Evolutionary conservation across 2,329 filamentous ascomycete species (phyloP).

Genomic region (Diaporthe vaccinii): DNA sequence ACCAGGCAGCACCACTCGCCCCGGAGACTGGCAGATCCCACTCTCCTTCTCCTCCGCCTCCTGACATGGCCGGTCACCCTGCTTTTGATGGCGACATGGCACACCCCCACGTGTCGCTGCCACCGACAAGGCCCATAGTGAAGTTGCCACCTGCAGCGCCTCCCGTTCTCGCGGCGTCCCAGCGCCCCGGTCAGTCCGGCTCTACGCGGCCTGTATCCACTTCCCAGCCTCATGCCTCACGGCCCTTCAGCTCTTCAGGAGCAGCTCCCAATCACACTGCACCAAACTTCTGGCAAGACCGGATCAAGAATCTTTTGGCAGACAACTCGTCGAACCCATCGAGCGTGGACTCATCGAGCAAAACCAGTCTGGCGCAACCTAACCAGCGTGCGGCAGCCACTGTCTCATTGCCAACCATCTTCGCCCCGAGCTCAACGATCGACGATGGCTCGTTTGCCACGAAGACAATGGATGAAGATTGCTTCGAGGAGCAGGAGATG

Average conservation of each 20-base stretch:
- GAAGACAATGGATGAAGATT: conserved; percentile 81
- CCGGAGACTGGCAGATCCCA: conserved; percentile 59
- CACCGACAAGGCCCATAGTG: conserved; percentile 80
- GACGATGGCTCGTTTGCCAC: conserved; percentile 63
- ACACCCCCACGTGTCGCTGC: conserved; percentile 78
- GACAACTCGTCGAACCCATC: conserved; percentile 62
- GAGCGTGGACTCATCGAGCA: conserved; percentile 76
- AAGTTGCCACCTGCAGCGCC: conserved; percentile 77
- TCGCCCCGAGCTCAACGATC: conserved; percentile 43
- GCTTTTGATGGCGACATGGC: conserved; percentile 76
- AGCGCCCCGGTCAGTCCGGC: conserved; percentile 45
- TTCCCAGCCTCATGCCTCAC: conserved; percentile 50
- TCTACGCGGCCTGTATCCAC: conserved; percentile 54
- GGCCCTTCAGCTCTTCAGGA: conserved; percentile 42
- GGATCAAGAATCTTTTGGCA: conserved; percentile 70
- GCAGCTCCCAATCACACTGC: conserved; percentile 36
- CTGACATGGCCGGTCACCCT: conserved; percentile 77
- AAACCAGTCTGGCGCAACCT: conserved; percentile 73
- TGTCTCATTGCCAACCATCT: conserved; percentile 72
- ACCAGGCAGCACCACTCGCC: conserved; percentile 38
- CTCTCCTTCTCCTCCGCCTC: conserved; percentile 80
- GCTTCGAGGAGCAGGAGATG: conserved; percentile 86
- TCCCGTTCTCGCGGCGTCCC: conserved; percentile 51
- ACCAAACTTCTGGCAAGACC: conserved; percentile 74
- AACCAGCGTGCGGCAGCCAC: conserved; percentile 68